Percentiles rank a stretch among this genome's conserved stretches.
Conservation (phyloP, 352 stramenopile species). For the Chrysophaeum taylorii region DNA sequence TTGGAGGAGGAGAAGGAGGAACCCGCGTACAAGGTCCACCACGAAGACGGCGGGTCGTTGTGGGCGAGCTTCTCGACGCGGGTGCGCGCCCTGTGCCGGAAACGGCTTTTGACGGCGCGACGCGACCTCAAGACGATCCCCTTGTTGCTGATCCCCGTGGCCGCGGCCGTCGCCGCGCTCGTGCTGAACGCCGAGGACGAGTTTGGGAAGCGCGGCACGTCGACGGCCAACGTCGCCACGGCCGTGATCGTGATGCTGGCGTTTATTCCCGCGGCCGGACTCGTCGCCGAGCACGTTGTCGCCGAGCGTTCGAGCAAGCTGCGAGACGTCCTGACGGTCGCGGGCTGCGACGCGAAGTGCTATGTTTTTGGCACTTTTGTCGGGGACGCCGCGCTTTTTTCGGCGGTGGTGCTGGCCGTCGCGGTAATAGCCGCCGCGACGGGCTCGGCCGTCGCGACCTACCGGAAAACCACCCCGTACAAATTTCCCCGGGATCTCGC, state of each 20-base stretch:
- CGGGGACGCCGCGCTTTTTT: not conserved
- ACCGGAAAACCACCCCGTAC: not conserved
- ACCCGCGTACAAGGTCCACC: not conserved
- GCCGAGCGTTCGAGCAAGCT: not conserved
- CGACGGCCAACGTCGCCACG: not conserved
- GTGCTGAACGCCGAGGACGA: not conserved
- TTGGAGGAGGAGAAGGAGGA: too few relatives aligned
- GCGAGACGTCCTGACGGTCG: conserved; percentile 8
- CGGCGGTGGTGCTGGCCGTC: not conserved
- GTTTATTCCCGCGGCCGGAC: not conserved
- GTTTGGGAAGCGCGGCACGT: not conserved
- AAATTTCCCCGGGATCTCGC: not conserved
- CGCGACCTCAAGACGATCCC: not conserved
- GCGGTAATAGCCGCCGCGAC: not conserved
- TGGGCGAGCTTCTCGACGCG: not conserved
- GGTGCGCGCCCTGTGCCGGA: not conserved
- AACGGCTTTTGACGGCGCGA: not conserved
- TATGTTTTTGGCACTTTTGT: not conserved
- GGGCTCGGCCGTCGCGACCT: not conserved
- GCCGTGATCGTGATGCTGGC: not conserved
- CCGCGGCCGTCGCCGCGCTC: not conserved
- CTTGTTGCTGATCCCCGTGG: not conserved
- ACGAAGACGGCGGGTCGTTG: not conserved
- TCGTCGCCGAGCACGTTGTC: not conserved
- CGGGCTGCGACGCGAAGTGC: not conserved